Base-by-base conservation (phyloP, 2,329 filamentous ascomycete genomes). In the Anthostomella pinea region DNA sequence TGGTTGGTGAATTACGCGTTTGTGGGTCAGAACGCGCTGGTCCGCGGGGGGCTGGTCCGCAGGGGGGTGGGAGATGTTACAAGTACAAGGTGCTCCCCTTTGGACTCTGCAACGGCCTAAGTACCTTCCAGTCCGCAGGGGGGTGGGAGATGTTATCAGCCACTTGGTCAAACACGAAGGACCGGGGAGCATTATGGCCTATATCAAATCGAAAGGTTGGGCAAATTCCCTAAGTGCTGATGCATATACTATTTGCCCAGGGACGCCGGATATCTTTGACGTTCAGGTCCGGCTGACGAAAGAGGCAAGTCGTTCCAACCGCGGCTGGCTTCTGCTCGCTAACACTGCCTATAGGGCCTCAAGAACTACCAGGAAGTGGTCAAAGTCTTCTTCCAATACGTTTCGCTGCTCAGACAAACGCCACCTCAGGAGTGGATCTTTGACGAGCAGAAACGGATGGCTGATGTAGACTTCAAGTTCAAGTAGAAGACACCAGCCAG, bases 401-500 rank as follows among this genome's bases (percentile, higher is more conserved):
- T 97, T 45, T 81, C 88, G 8, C 77, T 98, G 60, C 76, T 98
- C 38, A 81, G 81, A 46, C 86, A 95, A 53, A 74, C 75, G 3
- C 77, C 84, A 5, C 90, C 91, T 0, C 84, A 94, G 50, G 73
- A 94, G 59, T 97, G 93, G 93, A 89, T 97, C 39, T 90, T 93
- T 41, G 79, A 95, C 20, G 93, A 98, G 64, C 85, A 93, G 62
- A 91, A 89, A 63, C 82, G 83, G 22, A 81, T 97, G 67, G 83
- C 86, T 28, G 90, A 97, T 49, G 87, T 97, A 9, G 86, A 95
- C 51, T 98, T 98, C 72, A 87, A 85, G 49, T 98, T 95, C 66
- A 87, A 83, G 64, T 87, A 97, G 59, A 97, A 97, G 70, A 87
- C 82, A 2, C 87, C 87, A 1, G 88, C 91, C 2, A 93, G 85